Percentiles rank a stretch among this genome's conserved stretches.
Conservation (phyloP, 495 filamentous ascomycete species). For the Neurospora intermedia region DNA sequence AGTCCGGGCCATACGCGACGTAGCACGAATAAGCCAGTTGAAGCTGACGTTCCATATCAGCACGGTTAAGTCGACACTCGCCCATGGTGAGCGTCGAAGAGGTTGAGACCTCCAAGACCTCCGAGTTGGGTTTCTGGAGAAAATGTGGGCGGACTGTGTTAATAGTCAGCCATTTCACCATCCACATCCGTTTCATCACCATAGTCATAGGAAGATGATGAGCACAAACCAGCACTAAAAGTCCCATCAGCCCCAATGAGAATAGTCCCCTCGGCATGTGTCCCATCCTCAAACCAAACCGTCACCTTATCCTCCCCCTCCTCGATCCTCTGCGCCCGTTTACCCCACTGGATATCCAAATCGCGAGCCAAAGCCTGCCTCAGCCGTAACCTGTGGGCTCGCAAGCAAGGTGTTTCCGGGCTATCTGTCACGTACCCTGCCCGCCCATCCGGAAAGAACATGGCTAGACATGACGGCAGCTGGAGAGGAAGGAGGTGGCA, state of each 20-base stretch:
- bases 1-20: slow-evolving; percentile 1
- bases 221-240: slow-evolving; percentile 19
- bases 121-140: slow-evolving; percentile 14
- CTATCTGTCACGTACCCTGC: slow-evolving; percentile 14
- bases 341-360: slow-evolving; percentile 27
- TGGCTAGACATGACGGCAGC: slow-evolving; percentile 35
- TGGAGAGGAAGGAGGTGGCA: slow-evolving; percentile 32
- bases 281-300: slow-evolving; percentile 61
- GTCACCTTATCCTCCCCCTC: slow-evolving; percentile 39
- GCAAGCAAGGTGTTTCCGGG: slow-evolving; percentile 28
- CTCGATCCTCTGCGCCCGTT: slow-evolving; percentile 15
- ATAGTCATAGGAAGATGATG: background rate
- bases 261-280: slow-evolving; percentile 35
- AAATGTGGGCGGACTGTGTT: slow-evolving; percentile 21
- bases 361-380: slow-evolving; percentile 21
- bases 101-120: slow-evolving; percentile 10
- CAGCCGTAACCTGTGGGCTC: slow-evolving; percentile 32
- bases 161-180: background rate
- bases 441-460: slow-evolving; percentile 8
- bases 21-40: slow-evolving; percentile 18
- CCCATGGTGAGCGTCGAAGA: slow-evolving; percentile 1
- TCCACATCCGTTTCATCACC: background rate
- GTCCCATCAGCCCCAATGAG: slow-evolving; percentile 42
- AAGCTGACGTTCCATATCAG: slow-evolving; percentile 19
- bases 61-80: slow-evolving; percentile 13